phyloP scores from a whole-genome alignment of 2,329 filamentous ascomycete genomes.

The Metarhizium humberi region DNA sequence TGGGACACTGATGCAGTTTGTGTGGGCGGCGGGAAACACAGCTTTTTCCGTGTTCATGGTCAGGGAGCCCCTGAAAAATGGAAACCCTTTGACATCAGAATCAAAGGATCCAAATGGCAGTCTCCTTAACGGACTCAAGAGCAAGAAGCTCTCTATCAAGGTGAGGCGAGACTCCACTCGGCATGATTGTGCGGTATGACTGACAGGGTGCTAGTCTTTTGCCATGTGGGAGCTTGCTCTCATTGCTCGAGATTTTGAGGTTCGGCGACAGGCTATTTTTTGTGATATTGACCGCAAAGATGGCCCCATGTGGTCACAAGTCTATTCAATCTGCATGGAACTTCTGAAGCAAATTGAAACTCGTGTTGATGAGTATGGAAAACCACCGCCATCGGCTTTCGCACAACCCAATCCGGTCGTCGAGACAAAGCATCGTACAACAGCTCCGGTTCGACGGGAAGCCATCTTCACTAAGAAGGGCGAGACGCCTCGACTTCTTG shows the following conservation, averaged over 20 bases:
- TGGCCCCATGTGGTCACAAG: constrained; percentile 73
- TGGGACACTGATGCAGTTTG: constrained; percentile 55
- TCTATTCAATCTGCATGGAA: constrained; percentile 59
- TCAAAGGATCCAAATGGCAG: constrained; percentile 90
- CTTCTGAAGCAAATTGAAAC: constrained; percentile 57
- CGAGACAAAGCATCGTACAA: constrained; percentile 25
- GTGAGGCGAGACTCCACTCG: constrained; percentile 30
- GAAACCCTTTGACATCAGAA: constrained; percentile 72
- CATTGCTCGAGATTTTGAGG: constrained; percentile 65
- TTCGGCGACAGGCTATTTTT: constrained; percentile 74
- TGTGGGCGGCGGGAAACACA: constrained; percentile 71
- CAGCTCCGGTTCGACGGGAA: constrained; percentile 34
- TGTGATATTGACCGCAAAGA: constrained; percentile 77
- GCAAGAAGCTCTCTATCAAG: constrained; percentile 69
- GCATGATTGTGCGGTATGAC: background rate
- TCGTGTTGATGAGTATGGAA: constrained; percentile 55
- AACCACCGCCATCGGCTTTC: constrained; percentile 26
- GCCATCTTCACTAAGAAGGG: constrained; percentile 33
- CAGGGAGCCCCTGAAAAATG: constrained; percentile 74
- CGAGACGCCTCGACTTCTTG: constrained; percentile 27
- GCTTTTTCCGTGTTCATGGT: constrained; percentile 75
- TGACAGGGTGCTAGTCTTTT: constrained; percentile 48
- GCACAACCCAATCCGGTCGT: constrained; percentile 17
- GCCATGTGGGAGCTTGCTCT: constrained; percentile 85
- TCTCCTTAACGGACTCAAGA: constrained; percentile 72